Evolutionary conservation across 202 grass and related monocot genomes (phyloP).

Genomic region (Bolboschoenoplectus hybrid): DNA sequence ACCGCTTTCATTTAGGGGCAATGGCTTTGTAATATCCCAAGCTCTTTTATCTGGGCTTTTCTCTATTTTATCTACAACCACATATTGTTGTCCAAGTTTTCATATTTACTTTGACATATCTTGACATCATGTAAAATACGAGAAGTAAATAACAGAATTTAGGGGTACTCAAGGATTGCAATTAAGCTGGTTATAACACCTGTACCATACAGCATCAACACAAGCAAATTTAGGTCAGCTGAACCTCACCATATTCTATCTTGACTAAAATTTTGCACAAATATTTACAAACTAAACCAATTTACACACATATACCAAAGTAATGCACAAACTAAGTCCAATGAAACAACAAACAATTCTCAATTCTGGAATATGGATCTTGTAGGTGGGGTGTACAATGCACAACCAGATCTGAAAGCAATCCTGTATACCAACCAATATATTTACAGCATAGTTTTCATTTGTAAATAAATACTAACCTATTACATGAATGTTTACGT

Average conservation of each 20-base stretch:
- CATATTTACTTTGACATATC: not conserved
- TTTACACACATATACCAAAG: not conserved
- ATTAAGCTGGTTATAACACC: constrained; percentile 8
- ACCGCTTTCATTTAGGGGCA: constrained; percentile 67
- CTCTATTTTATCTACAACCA: constrained; percentile 66
- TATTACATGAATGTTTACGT: constrained; percentile 86
- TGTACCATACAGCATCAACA: not conserved
- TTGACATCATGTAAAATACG: not conserved
- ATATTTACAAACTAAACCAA: not conserved
- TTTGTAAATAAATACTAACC: constrained; percentile 59
- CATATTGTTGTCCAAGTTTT: constrained; percentile 1
- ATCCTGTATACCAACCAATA: not conserved
- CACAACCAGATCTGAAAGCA: not conserved
- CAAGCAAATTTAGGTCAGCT: not conserved
- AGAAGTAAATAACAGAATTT: not conserved
- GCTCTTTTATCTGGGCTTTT: constrained; percentile 50
- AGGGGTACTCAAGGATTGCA: not conserved
- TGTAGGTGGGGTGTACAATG: not conserved
- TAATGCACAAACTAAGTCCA: not conserved
- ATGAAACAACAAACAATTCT: not conserved
- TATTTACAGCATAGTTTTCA: not conserved
- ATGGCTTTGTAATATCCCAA: constrained; percentile 75
- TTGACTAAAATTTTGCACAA: not conserved
- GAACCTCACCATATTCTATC: not conserved
- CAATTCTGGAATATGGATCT: not conserved